Evolutionary conservation across 768 basidiomycete genomes (phyloP).

Genomic region (Tulasnella sp.): DNA sequence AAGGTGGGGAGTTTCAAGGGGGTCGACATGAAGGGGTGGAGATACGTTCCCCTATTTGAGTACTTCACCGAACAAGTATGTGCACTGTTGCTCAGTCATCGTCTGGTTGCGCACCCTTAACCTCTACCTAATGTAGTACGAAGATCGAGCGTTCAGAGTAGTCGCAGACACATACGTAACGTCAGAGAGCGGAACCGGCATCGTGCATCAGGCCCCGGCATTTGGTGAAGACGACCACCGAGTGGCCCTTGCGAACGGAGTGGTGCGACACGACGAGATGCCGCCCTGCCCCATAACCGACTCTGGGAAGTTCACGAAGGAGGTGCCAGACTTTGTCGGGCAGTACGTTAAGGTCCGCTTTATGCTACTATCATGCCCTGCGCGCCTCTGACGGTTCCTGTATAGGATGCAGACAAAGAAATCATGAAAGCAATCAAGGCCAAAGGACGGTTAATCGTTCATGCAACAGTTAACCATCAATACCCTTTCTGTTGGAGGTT

Average conservation of each 20-base stretch:
- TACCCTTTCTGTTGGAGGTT: conserved; percentile 99
- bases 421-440: conserved; percentile 88
- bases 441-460: conserved; percentile 81
- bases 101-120: conserved; percentile 13
- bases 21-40: conserved; percentile 91
- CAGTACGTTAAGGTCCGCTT: conserved; percentile 76
- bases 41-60: conserved; percentile 91
- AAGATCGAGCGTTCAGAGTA: conserved; percentile 86
- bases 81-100: background rate
- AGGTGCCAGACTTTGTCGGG: conserved; percentile 87
- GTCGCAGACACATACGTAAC: conserved; percentile 91
- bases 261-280: conserved; percentile 83
- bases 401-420: conserved; percentile 84
- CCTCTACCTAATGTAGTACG: conserved; percentile 53
- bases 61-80: conserved; percentile 92
- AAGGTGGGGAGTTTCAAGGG: conserved; percentile 86
- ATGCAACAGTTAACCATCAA: conserved; percentile 80
- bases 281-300: conserved; percentile 97
- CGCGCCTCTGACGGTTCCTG: background rate
- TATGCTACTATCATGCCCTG: background rate
- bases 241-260: conserved; percentile 76
- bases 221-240: conserved; percentile 99
- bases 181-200: conserved; percentile 89
- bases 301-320: conserved; percentile 76
- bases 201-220: conserved; percentile 97